Evolutionary conservation across 1,284 basidiomycete species (phyloP), one percentile per base, ranked within the genome.

Genomic region (Schizophyllum amplum): DNA sequence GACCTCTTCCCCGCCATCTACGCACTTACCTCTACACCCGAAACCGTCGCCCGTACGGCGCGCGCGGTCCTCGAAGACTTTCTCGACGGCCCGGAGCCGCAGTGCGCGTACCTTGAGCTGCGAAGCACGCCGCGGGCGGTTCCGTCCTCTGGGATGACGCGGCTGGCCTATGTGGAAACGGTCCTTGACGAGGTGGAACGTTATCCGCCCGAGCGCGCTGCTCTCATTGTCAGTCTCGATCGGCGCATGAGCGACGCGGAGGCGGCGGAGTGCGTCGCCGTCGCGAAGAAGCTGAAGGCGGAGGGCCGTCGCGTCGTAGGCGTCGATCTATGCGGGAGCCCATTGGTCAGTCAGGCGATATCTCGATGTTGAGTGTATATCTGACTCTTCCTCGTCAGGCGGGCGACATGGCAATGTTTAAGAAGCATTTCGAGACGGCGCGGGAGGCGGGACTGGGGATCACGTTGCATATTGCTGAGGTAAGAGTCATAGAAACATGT

Each of bases 391-490:
- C n/a, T 13, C 15, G n/a, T 48, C 47, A 78, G 72, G 77, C 77
- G 17, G 83, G 86, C 0, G 75, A 86, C 62, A 77, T 90, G 66
- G 63, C 70, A 1, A 63, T 67, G 0, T 83, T 91, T 57, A 72
- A 69, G 9, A 71, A 72, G 15, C 74, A 80, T 57, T 83, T 92
- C 63, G 66, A 67, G 1, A 69, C 71, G 46, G 89, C 82, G 0
- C 83, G 77, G 58, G 71, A 68, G 24, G 80, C 77, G 0, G 87
- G 86, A 0, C 67, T 92, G 5, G 78, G 82, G 1, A 65, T 90
- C 24, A 92, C 90, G 0, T 66, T 92, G 26, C 91, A 93, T 68
- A 86, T 92, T 58, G 90, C 90, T 6, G 91, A 94, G 78, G 87
- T 87, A 62, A n/a, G n/a, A n/a, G n/a, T n/a, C n/a, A n/a, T n/a